Percentiles rank a stretch among this genome's conserved stretches.
Conservation (phyloP, 2,329 filamentous ascomycete species). For the Macroventuria anomochaeta region DNA sequence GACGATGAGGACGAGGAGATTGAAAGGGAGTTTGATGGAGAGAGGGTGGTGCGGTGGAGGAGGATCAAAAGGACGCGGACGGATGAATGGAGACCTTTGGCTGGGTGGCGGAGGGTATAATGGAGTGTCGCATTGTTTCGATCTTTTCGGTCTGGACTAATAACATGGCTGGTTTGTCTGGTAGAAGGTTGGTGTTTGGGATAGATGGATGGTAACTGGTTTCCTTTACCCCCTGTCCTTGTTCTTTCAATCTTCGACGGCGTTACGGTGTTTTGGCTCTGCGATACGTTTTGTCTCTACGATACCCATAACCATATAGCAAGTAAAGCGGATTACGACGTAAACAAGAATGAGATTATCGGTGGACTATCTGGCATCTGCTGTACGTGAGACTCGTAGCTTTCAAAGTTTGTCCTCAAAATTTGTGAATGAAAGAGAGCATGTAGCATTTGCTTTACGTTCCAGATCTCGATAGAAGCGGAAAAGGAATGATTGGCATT, state of each 20-base stretch:
- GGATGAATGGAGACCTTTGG: slow-evolving; percentile 42
- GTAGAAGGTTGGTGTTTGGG: not conserved
- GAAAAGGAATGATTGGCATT: slow-evolving; percentile 49
- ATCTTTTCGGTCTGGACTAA: not conserved
- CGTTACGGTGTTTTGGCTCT: not conserved
- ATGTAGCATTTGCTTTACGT: slow-evolving; percentile 13
- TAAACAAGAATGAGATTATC: not conserved
- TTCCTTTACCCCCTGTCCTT: not conserved
- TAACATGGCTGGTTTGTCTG: not conserved
- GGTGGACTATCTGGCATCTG: not conserved
- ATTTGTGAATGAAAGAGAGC: too few relatives aligned
- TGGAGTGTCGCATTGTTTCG: not conserved
- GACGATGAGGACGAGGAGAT: slow-evolving; percentile 17
- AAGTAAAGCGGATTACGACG: too few relatives aligned
- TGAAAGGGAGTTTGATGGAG: slow-evolving; percentile 23
- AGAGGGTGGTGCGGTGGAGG: slow-evolving; percentile 32
- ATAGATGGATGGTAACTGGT: not conserved
- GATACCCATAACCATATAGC: too few relatives aligned
- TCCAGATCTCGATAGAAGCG: slow-evolving; percentile 24
- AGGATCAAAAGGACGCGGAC: slow-evolving; percentile 39
- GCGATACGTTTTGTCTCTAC: too few relatives aligned
- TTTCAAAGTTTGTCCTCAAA: too few relatives aligned
- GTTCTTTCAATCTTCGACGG: not conserved
- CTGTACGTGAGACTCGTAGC: too few relatives aligned
- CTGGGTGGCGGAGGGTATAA: slow-evolving; percentile 27